Base-by-base conservation (phyloP, 2,329 filamentous ascomycete genomes). In the Parastagonospora nodorum region DNA sequence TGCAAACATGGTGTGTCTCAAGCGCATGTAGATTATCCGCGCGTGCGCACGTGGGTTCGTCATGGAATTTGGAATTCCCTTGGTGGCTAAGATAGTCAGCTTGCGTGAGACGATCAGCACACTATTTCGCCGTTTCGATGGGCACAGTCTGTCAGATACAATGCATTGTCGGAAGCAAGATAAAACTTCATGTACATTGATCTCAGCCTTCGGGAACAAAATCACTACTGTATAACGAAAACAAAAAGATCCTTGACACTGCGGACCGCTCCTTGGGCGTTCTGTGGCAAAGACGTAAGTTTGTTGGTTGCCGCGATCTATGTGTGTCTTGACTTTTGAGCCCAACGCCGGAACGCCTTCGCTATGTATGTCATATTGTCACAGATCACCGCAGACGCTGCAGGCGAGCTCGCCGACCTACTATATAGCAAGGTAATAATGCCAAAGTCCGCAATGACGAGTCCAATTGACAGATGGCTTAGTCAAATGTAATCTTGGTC, bases 401-500 rank as follows among this genome's bases (percentile, higher is more conserved):
- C 56, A 60, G 41, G 41, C 41, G 35, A 57, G 56, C 46, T 65
- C 61, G 60, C 55, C 65, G 65, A 66, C 53, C 42, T 47, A 33
- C 41, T 24, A 24, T 24, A 24, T 24, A 24, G 19, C 19, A 24
- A 5, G 19, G 19, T 24, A 24, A 24, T 24, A 24, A 24, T 24
- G 47, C 32, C 45, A 39, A 19, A 50, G 24, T 39, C 35, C 33
- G 37, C 58, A 43, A 24, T 24, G 5, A 24, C 19, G 19, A 24
- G 19, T 24, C 19, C 19, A 24, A 37, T 27, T 40, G 28, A 24
- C 27, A 33, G 37, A 54, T 44, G 44, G 28, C 27, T 39, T 72
- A 74, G 48, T 96, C 91, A 78, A 97, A 97, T 40, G 86, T 92
- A 71, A 97, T 96, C 81, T 96, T 97, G 50, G 88, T 94, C 27